phyloP scores from a whole-genome alignment of 1,139 yeast species.

The Pichia sp. region DNA sequence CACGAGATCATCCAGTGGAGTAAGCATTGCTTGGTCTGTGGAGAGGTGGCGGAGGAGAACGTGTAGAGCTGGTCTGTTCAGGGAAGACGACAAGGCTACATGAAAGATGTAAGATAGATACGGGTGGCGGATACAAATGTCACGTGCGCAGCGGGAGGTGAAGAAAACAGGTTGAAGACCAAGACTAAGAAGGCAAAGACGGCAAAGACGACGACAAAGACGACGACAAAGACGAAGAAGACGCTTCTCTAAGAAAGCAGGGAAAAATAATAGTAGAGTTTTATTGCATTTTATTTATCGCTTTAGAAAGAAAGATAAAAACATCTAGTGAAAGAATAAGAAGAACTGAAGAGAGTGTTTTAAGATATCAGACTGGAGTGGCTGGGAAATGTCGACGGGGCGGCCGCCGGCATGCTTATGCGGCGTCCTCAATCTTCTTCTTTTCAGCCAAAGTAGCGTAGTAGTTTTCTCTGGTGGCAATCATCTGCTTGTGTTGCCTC shows the following conservation, averaged over 20 bases:
- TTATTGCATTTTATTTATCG: background rate
- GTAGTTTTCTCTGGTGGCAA: slow-evolving; percentile 77
- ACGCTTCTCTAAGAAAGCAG: no score
- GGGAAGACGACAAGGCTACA: background rate
- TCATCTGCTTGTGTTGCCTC: slow-evolving; percentile 69
- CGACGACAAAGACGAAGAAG: no score
- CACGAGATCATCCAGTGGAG: slow-evolving; percentile 19
- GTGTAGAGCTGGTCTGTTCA: background rate
- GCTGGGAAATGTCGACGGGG: background rate
- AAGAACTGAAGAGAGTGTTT: background rate
- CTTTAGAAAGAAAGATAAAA: background rate
- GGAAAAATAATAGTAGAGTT: background rate
- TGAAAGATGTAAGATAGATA: no score
- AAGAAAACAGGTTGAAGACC: no score
- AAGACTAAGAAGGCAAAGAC: no score
- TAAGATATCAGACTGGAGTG: background rate
- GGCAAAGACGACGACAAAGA: no score
- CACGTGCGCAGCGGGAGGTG: no score
- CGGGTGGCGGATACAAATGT: no score
- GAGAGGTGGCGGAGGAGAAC: background rate
- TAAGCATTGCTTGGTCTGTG: background rate
- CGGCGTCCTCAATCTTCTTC: slow-evolving; percentile 56
- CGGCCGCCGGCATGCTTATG: background rate
- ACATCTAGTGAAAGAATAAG: slow-evolving; percentile 15
- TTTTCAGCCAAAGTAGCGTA: slow-evolving; percentile 71